These are phyloP conservation scores for Bipolaris oryzae DNA, from an alignment of 2,329 filamentous ascomycete genomes.

Conservation along the genomic window DNA sequence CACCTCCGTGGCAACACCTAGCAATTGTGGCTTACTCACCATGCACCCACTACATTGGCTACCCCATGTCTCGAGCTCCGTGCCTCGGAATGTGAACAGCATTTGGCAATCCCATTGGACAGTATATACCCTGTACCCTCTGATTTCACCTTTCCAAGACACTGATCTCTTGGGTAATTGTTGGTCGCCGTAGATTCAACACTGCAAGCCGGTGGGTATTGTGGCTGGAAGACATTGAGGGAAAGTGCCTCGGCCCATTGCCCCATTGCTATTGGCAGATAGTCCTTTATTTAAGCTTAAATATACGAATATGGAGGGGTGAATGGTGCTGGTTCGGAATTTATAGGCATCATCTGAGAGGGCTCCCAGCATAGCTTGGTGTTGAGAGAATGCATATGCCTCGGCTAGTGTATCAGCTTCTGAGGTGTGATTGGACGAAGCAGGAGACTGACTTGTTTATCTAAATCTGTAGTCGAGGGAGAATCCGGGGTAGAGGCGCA, in stretches of 20 bases:
- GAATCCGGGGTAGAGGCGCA: constrained; percentile 2
- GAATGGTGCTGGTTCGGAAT: background rate
- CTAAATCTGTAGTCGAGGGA: background rate
- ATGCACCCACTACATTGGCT: constrained; percentile 8
- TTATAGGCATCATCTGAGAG: background rate
- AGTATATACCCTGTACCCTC: background rate
- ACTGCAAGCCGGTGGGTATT: background rate
- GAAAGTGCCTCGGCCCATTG: constrained; percentile 4
- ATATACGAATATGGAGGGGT: background rate
- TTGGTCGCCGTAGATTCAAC: background rate
- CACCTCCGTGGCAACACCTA: background rate
- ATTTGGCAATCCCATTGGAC: constrained; percentile 5
- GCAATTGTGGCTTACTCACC: constrained; percentile 6
- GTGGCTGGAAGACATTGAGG: background rate
- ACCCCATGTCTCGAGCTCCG: background rate
- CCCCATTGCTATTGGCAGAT: background rate
- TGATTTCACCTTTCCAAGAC: background rate
- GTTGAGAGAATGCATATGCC: background rate
- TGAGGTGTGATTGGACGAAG: constrained; percentile 2
- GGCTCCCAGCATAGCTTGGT: background rate
- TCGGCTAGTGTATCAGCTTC: constrained; percentile 1
- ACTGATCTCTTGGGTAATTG: background rate
- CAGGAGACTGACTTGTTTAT: background rate
- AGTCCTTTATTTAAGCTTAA: background rate
- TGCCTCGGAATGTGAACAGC: constrained; percentile 16